Evolutionary conservation across 225 moss, liverwort and hornwort genomes (phyloP), one percentile per base, ranked within the genome.

Genomic region (Straminergon stramineum): DNA sequence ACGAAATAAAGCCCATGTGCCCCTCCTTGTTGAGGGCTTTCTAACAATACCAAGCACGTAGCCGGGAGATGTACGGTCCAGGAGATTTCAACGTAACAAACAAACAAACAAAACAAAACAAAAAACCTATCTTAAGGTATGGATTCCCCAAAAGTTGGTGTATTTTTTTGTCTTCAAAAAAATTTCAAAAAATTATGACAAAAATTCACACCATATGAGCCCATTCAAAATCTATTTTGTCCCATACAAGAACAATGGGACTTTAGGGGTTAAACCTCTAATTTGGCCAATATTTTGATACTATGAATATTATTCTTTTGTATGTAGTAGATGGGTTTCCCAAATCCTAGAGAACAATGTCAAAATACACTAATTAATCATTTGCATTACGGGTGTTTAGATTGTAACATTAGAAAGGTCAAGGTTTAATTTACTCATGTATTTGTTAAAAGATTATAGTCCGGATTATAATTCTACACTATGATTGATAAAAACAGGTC

Each of bases 71-170:
- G n/a, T n/a, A n/a, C n/a, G n/a, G n/a, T n/a, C n/a, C n/a, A n/a
- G n/a, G n/a, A n/a, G n/a, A n/a, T n/a, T n/a, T n/a, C n/a, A n/a
- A n/a, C n/a, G n/a, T n/a, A n/a, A n/a, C n/a, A n/a, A n/a, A n/a
- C n/a, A n/a, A n/a, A n/a, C n/a, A n/a, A n/a, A n/a, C n/a, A n/a
- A n/a, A n/a, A n/a, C n/a, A n/a, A n/a, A n/a, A n/a, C n/a, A n/a
- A n/a, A n/a, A n/a, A n/a, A n/a, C n/a, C n/a, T n/a, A n/a, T n/a
- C n/a, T n/a, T n/a, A n/a, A n/a, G n/a, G n/a, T n/a, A n/a, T n/a
- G n/a, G n/a, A n/a, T 13, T n/a, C 13, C 13, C 0, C 1, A 0
- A n/a, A n/a, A 22, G 1, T 7, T 69, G 10, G 4, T 37, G 5
- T 37, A 0, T 21, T 69, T 37, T n/a, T 22, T 12, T 69, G 22